Evolutionary conservation across 352 stramenopile genomes (phyloP), one percentile per base, ranked within the genome.

Genomic region (Phytophthora fragariaefolia): DNA sequence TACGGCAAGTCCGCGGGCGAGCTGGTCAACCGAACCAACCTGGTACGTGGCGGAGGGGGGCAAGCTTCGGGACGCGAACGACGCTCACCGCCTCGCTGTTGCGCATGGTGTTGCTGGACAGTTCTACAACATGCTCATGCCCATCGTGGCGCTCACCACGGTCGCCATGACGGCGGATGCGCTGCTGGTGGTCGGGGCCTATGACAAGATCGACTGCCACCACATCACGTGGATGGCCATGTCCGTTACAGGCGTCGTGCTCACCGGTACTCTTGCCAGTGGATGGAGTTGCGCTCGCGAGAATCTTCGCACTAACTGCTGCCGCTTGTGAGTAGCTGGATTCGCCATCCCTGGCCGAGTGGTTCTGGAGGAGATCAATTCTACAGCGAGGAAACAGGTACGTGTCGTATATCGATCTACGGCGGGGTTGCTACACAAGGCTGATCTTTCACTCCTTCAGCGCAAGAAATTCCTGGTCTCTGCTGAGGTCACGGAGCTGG

Each of bases 1-100:
- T 92, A 91, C 51, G 84, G 84, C 12, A 85, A 83, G 43, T 74
- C 88, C 18, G 84, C 84, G 15, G 87, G 83, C 27, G 82, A 90
- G 49, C 73, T 90, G 53, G 76, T 83, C 20, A 84, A 82, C 27
- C 75, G 77, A 34, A 69, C 53, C 17, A 67, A 67, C 42, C 43
- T 81, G 67, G 76, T 84, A 59, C 18, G 61, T 61, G 30, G 18
- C 20, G 4, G 18, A 8, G 4, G 5, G 26, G 42, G 8, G 0
- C 24, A 18, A 6, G 6, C n/a, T 15, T 1, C 18, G 9, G 8
- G 8, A 3, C 8, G 22, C 23, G 26, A 8, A 26, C 2, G 7
- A 20, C 17, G 20, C 20, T 64, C 15, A 70, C 20, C 4, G 5
- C 0, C 46, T 15, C 48, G 42, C 32, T 60, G 17, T 26, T 52